phyloP scores from a whole-genome alignment of 2,329 filamentous ascomycete genomes.

The Pseudonectria foliicola region DNA sequence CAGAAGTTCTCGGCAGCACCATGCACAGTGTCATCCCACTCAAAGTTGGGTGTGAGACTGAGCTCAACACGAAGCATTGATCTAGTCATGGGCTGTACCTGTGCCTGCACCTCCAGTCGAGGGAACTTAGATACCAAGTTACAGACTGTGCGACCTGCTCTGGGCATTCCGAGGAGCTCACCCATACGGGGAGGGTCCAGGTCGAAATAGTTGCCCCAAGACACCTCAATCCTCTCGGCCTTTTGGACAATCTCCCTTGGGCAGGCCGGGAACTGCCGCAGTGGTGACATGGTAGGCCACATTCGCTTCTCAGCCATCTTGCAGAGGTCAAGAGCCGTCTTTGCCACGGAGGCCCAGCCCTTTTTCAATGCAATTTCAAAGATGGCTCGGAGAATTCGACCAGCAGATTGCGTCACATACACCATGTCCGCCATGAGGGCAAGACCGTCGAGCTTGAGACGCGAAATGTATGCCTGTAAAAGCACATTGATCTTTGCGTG shows the following conservation, averaged over 20 bases:
- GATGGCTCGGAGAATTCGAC: conserved; percentile 87
- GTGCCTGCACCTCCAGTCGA: conserved; percentile 82
- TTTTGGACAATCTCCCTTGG: conserved; percentile 83
- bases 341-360: conserved; percentile 89
- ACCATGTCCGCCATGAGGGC: conserved; percentile 98
- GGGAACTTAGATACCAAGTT: conserved; percentile 87
- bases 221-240: conserved; percentile 88
- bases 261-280: conserved; percentile 81
- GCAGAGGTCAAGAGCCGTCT: conserved; percentile 86
- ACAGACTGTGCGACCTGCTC: conserved; percentile 79
- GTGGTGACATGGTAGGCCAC: conserved; percentile 98
- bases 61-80: conserved; percentile 88
- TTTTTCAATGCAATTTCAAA: conserved; percentile 98
- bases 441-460: conserved; percentile 86
- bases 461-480: conserved; percentile 91
- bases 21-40: conserved; percentile 88
- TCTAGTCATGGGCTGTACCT: conserved; percentile 89
- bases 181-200: conserved; percentile 95
- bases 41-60: conserved; percentile 87
- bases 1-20: conserved; percentile 88
- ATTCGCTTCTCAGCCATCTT: conserved; percentile 99
- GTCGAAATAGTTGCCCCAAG: conserved; percentile 91
- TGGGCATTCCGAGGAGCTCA: conserved; percentile 84
- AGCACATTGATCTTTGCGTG: conserved; percentile 98
- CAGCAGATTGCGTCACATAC: conserved; percentile 95